Base-by-base conservation (phyloP, 768 basidiomycete species). In the Tricholoma matsutake region DNA sequence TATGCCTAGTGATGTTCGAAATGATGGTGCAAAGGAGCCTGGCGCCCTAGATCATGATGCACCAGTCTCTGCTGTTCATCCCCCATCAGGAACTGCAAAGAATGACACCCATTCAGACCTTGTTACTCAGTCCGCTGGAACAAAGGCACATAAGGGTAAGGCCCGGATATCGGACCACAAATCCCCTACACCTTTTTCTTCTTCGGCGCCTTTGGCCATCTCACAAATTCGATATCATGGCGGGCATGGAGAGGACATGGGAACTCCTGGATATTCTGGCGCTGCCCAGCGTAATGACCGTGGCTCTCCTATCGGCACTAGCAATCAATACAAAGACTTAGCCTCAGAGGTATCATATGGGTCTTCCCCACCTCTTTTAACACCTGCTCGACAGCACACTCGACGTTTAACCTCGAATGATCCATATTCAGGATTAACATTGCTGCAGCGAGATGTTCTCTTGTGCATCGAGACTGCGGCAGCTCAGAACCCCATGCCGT, bases 381-480 rank as follows among this genome's bases (percentile, higher is more conserved):
- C 60, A 31, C 47, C 52, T 32, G 6, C 18, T 57, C 25, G 56
- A 29, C 20, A 31, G 1, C 49, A 10, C 41, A n/a, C 20, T 11
- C 32, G 45, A 22, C 22, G 28, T 4, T 45, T 43, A 18, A 43
- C 34, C 11, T 18, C 22, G 39, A 56, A 61, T 28, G 68, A 72
- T 58, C 68, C 69, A 8, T 69, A 67, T 34, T 65, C 65, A 25
- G 57, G 63, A 29, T 61, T 72, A 13, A 51, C 62, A 8, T 64
- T 34, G 13, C 37, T 72, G 28, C 63, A 70, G 43, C 63, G 68
- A 53, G 65, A 67, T 8, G 69, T 72, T 47, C 60, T 72, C 22
- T 60, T 68, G 10, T 65, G 63, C 37, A 65, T 67, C 14, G 37
- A 56, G 13, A 51, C 51, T 11, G 37, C 35, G 4, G 54, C 52